Base-by-base conservation (phyloP, 768 basidiomycete species). In the Suillus hirtellus region DNA sequence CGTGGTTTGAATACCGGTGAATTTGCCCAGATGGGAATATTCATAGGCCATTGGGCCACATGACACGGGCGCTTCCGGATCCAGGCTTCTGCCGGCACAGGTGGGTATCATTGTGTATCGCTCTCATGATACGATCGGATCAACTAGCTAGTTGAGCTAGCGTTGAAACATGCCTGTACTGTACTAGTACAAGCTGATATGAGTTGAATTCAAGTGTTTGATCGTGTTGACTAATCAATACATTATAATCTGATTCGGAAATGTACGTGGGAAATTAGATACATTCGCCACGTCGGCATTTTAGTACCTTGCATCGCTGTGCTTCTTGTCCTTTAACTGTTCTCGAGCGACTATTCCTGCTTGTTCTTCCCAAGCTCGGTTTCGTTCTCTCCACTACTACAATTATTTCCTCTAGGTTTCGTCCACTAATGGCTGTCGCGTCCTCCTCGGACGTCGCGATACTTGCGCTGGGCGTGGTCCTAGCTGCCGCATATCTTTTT, bases 401-500 rank as follows among this genome's bases (percentile, higher is more conserved):
- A 40, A 34, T 61, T 11, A 58, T 58, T 58, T 3, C 59, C 46
- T 61, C 62, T 31, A 56, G 61, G 46, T n/a, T 50, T 63, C 60
- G 42, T 61, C 73, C 63, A 68, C 73, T 58, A 64, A 88, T 90
- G 87, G 80, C 89, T 64, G 76, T 84, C 67, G 72, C 84, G 7
- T 86, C 88, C 17, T 82, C 87, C 44, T 89, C 91, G 53, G 93
- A 96, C 76, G 77, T 89, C 52, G 71, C 86, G 69, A 82, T 95
- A 64, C 84, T 96, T 64, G 79, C 82, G 49, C 73, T 95, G 49
- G 92, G 93, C 60, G 84, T 93, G 61, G 81, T 86, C 65, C 82
- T 93, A 50, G 93, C 92, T 21, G 88, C 85, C 34, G 78, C 86
- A 63, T 95, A 93, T 75, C 86, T 96, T 69, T 95, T 93, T 80